Percentiles rank a stretch among this genome's conserved stretches.
phyloP scores from a whole-genome alignment of 495 filamentous ascomycete species.

The Aspergillus kassunensis region DNA sequence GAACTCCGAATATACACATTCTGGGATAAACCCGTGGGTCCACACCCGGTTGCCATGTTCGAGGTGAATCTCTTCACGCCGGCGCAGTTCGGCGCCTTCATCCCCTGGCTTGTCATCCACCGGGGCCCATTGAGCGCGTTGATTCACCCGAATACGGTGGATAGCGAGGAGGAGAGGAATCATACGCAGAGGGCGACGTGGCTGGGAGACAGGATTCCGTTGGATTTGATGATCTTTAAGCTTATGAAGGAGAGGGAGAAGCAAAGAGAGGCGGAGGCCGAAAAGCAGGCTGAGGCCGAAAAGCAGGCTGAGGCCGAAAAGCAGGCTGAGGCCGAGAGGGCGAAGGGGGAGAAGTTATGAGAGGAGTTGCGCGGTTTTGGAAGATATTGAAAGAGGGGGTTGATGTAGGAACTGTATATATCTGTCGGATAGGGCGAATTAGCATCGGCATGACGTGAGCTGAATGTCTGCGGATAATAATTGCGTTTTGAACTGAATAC shows the following conservation, averaged over 20 bases:
- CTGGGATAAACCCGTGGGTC: conserved; percentile 74
- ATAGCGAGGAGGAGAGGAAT: conserved; percentile 53
- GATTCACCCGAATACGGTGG: conserved; percentile 74
- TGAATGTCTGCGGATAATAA: too few species aligned
- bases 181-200: conserved; percentile 81
- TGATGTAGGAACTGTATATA: too few species aligned
- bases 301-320: conserved; percentile 15
- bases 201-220: conserved; percentile 69
- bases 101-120: conserved; percentile 80
- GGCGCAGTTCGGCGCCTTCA: conserved; percentile 81
- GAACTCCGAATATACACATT: conserved; percentile 79
- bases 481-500: too few species aligned
- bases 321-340: neutral
- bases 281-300: neutral
- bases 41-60: conserved; percentile 82
- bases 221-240: conserved; percentile 64
- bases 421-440: too few species aligned
- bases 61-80: conserved; percentile 87
- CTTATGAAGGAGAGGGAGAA: conserved; percentile 30
- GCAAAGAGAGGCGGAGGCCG: conserved; percentile 17
- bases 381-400: too few species aligned
- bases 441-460: too few species aligned
- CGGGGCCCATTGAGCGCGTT: conserved; percentile 76
- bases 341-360: neutral
- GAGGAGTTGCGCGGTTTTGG: too few species aligned